phyloP scores from a whole-genome alignment of 2,329 filamentous ascomycete species.

The Ceratocystis lukuohia region DNA sequence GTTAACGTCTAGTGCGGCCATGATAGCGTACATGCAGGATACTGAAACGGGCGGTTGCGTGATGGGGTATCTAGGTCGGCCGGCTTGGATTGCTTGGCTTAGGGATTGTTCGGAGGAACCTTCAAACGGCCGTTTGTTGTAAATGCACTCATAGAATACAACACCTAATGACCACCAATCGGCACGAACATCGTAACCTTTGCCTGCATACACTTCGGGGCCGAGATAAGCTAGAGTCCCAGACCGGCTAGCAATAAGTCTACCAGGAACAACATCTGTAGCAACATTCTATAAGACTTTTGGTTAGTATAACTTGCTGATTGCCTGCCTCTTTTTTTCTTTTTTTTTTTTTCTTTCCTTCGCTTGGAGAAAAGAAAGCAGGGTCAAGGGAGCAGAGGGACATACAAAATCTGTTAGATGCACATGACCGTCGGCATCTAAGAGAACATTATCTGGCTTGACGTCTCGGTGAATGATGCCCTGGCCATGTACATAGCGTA shows the following conservation, averaged over 20 bases:
- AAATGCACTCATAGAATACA: slow-evolving; percentile 98
- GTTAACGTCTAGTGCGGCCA: slow-evolving; percentile 68
- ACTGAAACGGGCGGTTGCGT: slow-evolving; percentile 83
- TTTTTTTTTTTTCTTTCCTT: not conserved
- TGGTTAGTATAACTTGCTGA: slow-evolving; percentile 26
- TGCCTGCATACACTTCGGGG: slow-evolving; percentile 84
- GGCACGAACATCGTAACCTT: slow-evolving; percentile 76
- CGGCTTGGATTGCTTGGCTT: slow-evolving; percentile 66
- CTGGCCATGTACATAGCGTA: slow-evolving; percentile 74
- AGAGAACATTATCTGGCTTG: slow-evolving; percentile 81
- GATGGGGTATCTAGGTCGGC: slow-evolving; percentile 75
- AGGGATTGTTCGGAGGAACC: slow-evolving; percentile 73
- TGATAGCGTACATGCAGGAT: slow-evolving; percentile 78
- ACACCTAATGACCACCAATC: slow-evolving; percentile 99
- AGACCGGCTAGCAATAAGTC: slow-evolving; percentile 83
- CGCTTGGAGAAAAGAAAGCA: not conserved
- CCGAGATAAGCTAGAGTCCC: slow-evolving; percentile 91
- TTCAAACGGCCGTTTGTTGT: slow-evolving; percentile 96
- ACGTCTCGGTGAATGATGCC: slow-evolving; percentile 84
- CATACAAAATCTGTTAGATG: slow-evolving; percentile 94
- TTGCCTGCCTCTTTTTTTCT: not conserved
- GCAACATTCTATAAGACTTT: slow-evolving; percentile 63
- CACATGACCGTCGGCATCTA: slow-evolving; percentile 83
- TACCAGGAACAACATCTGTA: slow-evolving; percentile 75
- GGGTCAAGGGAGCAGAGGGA: slow-evolving; percentile 19